phyloP scores from a whole-genome alignment of 257 asterid genomes.

The Coffea canephora region DNA sequence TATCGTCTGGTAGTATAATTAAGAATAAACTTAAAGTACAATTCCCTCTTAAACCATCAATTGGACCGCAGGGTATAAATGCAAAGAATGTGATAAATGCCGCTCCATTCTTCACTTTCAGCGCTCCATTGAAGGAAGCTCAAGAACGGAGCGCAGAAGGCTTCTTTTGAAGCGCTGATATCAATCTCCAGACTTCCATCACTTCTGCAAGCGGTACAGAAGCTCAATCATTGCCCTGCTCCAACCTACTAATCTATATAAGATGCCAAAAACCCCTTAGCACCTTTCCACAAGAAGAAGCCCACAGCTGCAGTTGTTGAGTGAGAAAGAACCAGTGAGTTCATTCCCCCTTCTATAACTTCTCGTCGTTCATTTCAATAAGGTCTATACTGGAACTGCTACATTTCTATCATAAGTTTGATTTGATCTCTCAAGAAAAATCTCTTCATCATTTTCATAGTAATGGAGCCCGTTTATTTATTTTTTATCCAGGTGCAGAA shows the following conservation, averaged over 20 bases:
- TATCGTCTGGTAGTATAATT: too few relatives aligned
- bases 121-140: background rate
- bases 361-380: background rate
- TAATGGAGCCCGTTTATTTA: background rate
- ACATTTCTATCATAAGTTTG: too few relatives aligned
- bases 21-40: too few relatives aligned
- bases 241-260: background rate
- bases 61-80: slow-evolving; percentile 9
- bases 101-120: slow-evolving; percentile 15
- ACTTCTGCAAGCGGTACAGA: background rate
- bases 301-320: background rate
- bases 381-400: too few relatives aligned
- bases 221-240: background rate
- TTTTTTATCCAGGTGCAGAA: background rate
- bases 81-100: background rate
- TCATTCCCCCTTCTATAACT: background rate
- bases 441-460: background rate
- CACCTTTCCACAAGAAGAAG: background rate
- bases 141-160: background rate
- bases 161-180: slow-evolving; percentile 3
- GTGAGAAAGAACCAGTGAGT: background rate
- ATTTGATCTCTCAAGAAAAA: too few relatives aligned
- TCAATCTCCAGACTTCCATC: background rate
- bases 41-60: background rate
- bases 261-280: background rate